These are phyloP conservation scores for Epichloe festucae DNA, from an alignment of 2,329 filamentous ascomycete genomes.

Conservation along the genomic window DNA sequence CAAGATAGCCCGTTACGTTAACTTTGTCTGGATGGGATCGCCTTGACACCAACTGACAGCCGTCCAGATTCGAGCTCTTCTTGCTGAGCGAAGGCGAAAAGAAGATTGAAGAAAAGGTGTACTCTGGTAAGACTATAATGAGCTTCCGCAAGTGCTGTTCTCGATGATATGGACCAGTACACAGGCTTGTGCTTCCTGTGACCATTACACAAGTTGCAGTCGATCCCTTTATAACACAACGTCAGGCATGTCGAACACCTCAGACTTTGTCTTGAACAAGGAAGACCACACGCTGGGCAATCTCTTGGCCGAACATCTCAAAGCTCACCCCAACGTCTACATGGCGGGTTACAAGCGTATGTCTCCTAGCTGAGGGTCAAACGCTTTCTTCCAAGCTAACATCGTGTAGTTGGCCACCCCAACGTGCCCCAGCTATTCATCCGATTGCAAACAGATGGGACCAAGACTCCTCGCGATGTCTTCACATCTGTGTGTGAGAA, in stretches of 20 bases:
- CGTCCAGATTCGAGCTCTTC: conserved; percentile 77
- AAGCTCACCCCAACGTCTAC: conserved; percentile 69
- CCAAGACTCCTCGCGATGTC: conserved; percentile 77
- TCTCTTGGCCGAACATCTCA: conserved; percentile 71
- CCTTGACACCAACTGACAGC: conserved; percentile 11
- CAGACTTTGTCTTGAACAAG: conserved; percentile 89
- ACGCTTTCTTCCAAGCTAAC: conserved; percentile 4
- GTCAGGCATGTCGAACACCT: conserved; percentile 75
- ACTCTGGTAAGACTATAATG: conserved; percentile 55
- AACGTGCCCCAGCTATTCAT: conserved; percentile 52
- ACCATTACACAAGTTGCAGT: not conserved
- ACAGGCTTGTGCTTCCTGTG: too few relatives aligned
- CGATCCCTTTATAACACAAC: not conserved
- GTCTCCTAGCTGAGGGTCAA: conserved; percentile 21
- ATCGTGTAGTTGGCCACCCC: conserved; percentile 36
- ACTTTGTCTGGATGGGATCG: not conserved
- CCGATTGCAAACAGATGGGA: conserved; percentile 84
- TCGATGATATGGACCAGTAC: too few relatives aligned
- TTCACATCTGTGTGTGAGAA: conserved; percentile 70
- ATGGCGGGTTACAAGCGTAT: conserved; percentile 86
- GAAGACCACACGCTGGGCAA: conserved; percentile 96
- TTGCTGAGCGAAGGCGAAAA: conserved; percentile 78
- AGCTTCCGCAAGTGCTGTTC: too few relatives aligned
- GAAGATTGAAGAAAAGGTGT: conserved; percentile 79
- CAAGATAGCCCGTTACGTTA: conserved; percentile 23